phyloP scores from a whole-genome alignment of 1,284 basidiomycete species.

The Cystobasidiaceae sp. region DNA sequence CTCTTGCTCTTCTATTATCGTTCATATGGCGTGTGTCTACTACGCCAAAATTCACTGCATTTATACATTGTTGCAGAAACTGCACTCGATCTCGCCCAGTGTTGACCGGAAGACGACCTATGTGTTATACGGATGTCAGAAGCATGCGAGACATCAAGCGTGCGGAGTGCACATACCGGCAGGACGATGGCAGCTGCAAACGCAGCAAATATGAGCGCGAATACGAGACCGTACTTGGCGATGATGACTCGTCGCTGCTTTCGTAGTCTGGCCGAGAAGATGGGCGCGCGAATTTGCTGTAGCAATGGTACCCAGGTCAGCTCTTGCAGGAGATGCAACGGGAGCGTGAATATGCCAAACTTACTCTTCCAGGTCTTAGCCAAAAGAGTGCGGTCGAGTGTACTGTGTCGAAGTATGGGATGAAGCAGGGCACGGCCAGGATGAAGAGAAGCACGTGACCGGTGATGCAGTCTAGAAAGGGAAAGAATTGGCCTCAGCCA shows the following conservation, averaged over 20 bases:
- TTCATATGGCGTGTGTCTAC: not conserved
- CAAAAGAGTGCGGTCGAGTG: conserved; percentile 79
- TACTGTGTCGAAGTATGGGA: conserved; percentile 78
- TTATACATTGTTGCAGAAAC: conserved; percentile 33
- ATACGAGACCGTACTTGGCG: conserved; percentile 70
- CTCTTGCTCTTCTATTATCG: not conserved
- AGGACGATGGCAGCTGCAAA: conserved; percentile 58
- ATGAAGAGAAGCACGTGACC: conserved; percentile 65
- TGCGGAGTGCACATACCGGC: conserved; percentile 39
- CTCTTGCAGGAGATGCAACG: not conserved
- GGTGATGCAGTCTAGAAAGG: conserved; percentile 68
- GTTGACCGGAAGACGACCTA: conserved; percentile 34
- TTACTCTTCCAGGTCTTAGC: conserved; percentile 52
- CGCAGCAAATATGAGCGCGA: conserved; percentile 64
- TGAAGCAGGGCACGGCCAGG: conserved; percentile 70
- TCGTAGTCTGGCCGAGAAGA: conserved; percentile 84
- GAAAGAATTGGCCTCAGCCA: no score
- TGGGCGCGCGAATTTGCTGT: conserved; percentile 83
- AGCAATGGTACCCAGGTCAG: no score
- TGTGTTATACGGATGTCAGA: no score
- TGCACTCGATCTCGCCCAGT: conserved; percentile 34
- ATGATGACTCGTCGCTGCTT: conserved; percentile 76
- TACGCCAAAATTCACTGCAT: not conserved
- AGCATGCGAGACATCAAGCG: no score
- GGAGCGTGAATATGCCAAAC: conserved; percentile 50